Evolutionary conservation across 2,329 filamentous ascomycete species (phyloP).

Genomic region (Sphaerulina vaccinii): DNA sequence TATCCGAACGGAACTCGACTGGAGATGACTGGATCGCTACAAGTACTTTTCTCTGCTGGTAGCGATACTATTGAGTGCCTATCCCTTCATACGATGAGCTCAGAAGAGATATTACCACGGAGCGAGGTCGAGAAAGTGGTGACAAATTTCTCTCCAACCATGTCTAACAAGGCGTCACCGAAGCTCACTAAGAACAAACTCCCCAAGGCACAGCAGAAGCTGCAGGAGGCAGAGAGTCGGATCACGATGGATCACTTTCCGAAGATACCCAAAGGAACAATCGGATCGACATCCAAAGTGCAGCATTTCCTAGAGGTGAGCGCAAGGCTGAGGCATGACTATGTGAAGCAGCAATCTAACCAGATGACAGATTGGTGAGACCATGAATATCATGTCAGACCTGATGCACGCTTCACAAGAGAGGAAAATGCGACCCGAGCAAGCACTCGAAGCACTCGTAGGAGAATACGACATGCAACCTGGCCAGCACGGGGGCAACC

Average conservation of each 20-base stretch:
- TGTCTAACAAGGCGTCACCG: conserved; percentile 44
- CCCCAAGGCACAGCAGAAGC: conserved; percentile 38
- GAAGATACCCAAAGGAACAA: conserved; percentile 48
- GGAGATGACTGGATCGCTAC: conserved; percentile 62
- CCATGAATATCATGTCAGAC: conserved; percentile 62
- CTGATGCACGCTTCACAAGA: conserved; percentile 58
- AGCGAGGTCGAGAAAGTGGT: conserved; percentile 53
- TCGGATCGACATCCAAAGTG: conserved; percentile 57
- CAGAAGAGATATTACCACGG: conserved; percentile 82
- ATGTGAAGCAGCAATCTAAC: conserved; percentile 18
- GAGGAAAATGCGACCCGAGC: conserved; percentile 53
- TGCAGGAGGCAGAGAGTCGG: conserved; percentile 46
- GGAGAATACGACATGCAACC: conserved; percentile 47
- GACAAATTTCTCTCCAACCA: conserved; percentile 50
- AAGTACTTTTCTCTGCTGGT: conserved; percentile 73
- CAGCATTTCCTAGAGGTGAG: conserved; percentile 63
- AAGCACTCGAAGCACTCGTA: conserved; percentile 57
- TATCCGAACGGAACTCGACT: conserved; percentile 72
- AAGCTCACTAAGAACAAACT: conserved; percentile 57
- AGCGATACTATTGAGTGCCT: conserved; percentile 76
- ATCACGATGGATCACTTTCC: conserved; percentile 48
- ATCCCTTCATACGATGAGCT: conserved; percentile 72
- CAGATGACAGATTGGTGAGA: conserved; percentile 58
- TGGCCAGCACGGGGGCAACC: conserved; percentile 37
- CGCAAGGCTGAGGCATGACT: conserved; percentile 1